Evolutionary conservation across 2,329 filamentous ascomycete species (phyloP), one percentile per base, ranked within the genome.

Genomic region (Thelonectria blattea): DNA sequence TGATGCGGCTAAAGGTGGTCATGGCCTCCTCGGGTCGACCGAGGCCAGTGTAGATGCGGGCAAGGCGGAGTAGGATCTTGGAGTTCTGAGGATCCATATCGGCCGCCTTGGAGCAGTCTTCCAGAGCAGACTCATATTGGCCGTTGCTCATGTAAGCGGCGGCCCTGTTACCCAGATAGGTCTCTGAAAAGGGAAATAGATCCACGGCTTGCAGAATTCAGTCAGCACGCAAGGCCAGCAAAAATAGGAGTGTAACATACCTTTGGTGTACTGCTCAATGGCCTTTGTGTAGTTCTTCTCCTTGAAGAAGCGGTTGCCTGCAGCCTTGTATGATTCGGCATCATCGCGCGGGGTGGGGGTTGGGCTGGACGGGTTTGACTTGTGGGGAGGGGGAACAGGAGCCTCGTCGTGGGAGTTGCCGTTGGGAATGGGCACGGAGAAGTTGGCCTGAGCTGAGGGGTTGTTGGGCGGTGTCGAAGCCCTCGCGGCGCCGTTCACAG

Each of bases 221-320:
- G 67, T 71, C 58, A 70, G 68, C 61, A 67, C 56, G 52, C 10
- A 56, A 49, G 39, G 37, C 43, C 17, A 32, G 5, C 4, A 30
- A 30, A 30, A 53, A 54, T 24, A 20, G 24, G 24, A n/a, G 37
- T 27, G 34, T 52, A 37, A 62, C 75, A 74, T 82, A 97, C 94
- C 94, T 86, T 96, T 97, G 68, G 91, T 92, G 77, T 98, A 99
- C 77, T 97, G 92, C 68, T 91, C 86, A 74, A 98, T 93, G 22
- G 95, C 94, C 73, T 91, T 90, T 62, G 83, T 80, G 76, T 94
- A 99, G 72, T 97, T 91, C 74, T 90, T 92, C 65, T 93, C 91
- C 81, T 97, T 98, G 85, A 97, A 99, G 73, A 92, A 94, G 73
- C 95, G 95, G 81, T 99, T 99, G 60, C 95, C 95, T 2, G 91